Conservation (phyloP, 371 early-diverging fungal genomes). For the Apophysomyces elegans region DNA sequence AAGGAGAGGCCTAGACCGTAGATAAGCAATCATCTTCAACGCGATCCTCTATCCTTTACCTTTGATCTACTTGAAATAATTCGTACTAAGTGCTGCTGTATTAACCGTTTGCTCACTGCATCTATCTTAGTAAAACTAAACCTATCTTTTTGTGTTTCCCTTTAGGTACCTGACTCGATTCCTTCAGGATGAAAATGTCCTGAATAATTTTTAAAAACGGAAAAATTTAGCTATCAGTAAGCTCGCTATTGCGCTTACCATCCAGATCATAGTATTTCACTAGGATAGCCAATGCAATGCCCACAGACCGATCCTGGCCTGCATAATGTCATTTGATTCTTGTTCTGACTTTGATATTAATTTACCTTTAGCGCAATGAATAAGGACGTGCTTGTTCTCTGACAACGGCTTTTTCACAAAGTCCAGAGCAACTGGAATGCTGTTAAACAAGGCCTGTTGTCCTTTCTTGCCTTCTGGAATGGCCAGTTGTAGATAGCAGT, state of each 20-base stretch:
- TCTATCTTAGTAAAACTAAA: neutral
- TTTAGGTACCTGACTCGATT: conserved; percentile 18
- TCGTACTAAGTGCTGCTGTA: conserved; percentile 68
- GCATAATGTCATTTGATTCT: neutral
- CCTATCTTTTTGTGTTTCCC: neutral
- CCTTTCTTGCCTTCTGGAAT: conserved; percentile 80
- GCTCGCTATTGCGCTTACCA: conserved; percentile 19
- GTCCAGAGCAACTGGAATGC: conserved; percentile 60
- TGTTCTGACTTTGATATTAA: neutral
- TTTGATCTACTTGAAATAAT: conserved; percentile 65
- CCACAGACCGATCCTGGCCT: conserved; percentile 77
- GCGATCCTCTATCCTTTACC: conserved; percentile 17
- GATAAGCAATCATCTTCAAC: neutral
- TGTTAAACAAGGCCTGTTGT: conserved; percentile 55
- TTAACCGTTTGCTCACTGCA: conserved; percentile 62
- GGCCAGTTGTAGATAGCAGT: conserved; percentile 58
- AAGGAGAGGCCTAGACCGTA: conserved; percentile 25
- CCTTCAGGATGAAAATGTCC: conserved; percentile 22
- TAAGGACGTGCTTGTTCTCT: conserved; percentile 39
- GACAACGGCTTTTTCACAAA: conserved; percentile 42
- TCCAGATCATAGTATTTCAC: conserved; percentile 57
- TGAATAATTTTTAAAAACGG: neutral
- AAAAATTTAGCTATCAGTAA: neutral
- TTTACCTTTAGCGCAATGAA: conserved; percentile 60
- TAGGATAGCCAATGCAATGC: conserved; percentile 73